Base-by-base conservation (phyloP, 768 basidiomycete genomes). In the Russula virescens region DNA sequence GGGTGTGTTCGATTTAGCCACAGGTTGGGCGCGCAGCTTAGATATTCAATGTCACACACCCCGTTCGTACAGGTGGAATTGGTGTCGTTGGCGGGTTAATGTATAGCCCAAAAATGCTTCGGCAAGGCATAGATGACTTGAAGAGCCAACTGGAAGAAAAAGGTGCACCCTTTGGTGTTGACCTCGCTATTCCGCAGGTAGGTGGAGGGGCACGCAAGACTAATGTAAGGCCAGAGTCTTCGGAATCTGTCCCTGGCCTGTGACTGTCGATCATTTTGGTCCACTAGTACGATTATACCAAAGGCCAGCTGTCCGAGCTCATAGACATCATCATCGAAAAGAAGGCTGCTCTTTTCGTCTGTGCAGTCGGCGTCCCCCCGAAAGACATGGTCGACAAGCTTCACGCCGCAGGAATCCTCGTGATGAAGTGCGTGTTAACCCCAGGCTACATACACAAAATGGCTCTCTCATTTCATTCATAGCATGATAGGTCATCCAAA, bases 401-500 rank as follows among this genome's bases (percentile, higher is more conserved):
- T 3, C 92, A 95, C 71, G 80, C 81, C 14, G 89, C 87, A 49
- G 83, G 85, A 4, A 90, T 94, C 65, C 75, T 83, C 5, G 87
- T 92, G 38, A 93, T 93, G 91, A 94, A 94, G 91, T 87, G 69
- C 62, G 83, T 79, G 19, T 14, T 50, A 47, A 58, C 19, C 42
- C n/a, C 67, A 1, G 35, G 31, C 16, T 42, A 3, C 19, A 19
- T 3, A 14, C 9, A 14, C 2, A 35, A 35, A 43, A 6, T 16
- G 35, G 19, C 40, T 40, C 43, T 55, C 60, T 55, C 35, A 61
- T 48, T 31, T 21, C 26, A 5, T 31, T 46, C 52, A 55, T 40
- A 90, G 87, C 72, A 88, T 90, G 87, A 76, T 94, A 57, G 92
- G 92, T 34, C 89, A 91, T 66, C 89, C 91, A 26, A 94, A 92